Evolutionary conservation across 352 stramenopile genomes (phyloP), one percentile per base, ranked within the genome.

Genomic region (Phytophthora sansomeana): DNA sequence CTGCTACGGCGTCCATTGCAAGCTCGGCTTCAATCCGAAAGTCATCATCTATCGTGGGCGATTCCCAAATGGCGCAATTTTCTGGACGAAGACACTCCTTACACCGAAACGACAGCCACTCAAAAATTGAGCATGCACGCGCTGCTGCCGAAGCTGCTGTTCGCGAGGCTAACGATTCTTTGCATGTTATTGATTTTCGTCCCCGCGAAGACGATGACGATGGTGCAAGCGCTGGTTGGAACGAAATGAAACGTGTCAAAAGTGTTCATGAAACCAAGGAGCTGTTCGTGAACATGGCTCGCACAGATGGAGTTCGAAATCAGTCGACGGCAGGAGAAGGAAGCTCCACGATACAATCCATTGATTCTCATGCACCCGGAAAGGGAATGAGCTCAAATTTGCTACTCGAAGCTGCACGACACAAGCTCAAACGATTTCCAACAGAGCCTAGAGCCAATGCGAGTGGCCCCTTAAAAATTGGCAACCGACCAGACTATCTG

Each of bases 221-320:
- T 26, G 16, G 13, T 2, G 16, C 28, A 16, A 36, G 19, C 13
- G 11, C 44, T 4, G 47, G 52, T 4, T 36, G 36, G 38, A 73
- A 41, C 14, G 59, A 66, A 53, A 58, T 82, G 17, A 63, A 55
- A 11, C 67, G 77, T 1, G 58, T 43, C 1, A 67, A 81, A 30
- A 91, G 80, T 24, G 63, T 77, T 19, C 77, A 91, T 28, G 83
- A 91, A 58, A 85, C 67, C 13, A 77, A 82, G 19, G 77, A 90
- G 30, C 36, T 88, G 21, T 90, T 91, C 51, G 67, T 90, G 0
- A 59, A 69, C 16, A 79, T 76, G 13, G 41, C 49, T 3, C 58
- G 54, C 2, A 13, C 42, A 13, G 51, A 74, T n/a, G 53, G 63
- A 19, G 33, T 5, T 39, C 58, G 63, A 30, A 21, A 26, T 16